Base-by-base conservation (phyloP, 345 rosid genomes). In the Gossypium ekmanianum region DNA sequence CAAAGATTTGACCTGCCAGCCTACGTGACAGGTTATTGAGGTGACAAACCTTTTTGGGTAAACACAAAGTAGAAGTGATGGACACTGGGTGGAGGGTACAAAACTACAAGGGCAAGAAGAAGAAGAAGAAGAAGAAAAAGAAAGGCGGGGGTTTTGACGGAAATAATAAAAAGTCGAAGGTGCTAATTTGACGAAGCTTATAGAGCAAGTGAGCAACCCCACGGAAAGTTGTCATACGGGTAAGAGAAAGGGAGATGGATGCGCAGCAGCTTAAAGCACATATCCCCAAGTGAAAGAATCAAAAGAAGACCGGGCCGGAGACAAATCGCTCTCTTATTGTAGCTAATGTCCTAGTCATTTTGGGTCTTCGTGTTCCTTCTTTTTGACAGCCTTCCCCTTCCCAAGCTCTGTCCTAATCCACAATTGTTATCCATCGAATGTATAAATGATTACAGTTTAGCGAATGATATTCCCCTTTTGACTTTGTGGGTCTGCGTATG, bases 391-490 rank as follows among this genome's bases (percentile, higher is more conserved):
- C 13, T 54, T 65, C 45, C 27, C 20, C 22, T 41, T 4, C 18
- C 70, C 61, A 22, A 7, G 65, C 45, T 27, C 57, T 67, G 71
- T 52, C 71, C 55, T 52, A 41, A 18, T 65, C 45, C 27, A 47
- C 59, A 67, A 34, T 7, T 24, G 41, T 50, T 20, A 29, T 13
- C 2, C 52, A 11, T 48, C 52, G 41, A 34, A 34, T 34, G 1
- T 34, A 34, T 34, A 34, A 34, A 75, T 77, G 74, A 82, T 80
- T 83, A 78, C 67, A 72, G 71, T 11, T 17, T n/a, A 47, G 65
- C 26, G 44, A 73, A 77, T 79, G 81, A 84, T 82, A 83, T 74
- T 45, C 12, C 76, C 79, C 82, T 77, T 86, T 86, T 86, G 85
- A 86, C 89, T 83, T 84, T 68, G 55, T 76, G 61, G 29, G 76